Conservation (phyloP, 2,329 filamentous ascomycete species). For the Aureobasidium lini region DNA sequence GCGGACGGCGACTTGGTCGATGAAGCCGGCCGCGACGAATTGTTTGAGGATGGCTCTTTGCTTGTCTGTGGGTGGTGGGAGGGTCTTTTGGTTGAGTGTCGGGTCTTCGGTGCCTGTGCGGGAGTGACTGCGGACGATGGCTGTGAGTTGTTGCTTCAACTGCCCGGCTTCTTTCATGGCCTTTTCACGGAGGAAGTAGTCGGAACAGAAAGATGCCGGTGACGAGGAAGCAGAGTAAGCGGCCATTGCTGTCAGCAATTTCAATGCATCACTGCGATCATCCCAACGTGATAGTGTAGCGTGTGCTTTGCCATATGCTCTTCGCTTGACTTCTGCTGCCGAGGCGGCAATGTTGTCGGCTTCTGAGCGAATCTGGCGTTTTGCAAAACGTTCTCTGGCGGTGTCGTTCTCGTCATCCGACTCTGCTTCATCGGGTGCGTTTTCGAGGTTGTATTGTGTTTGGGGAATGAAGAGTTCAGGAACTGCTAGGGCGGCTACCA, state of each 20-base stretch:
- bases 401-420: slow-evolving; percentile 18
- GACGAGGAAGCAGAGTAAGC: slow-evolving; percentile 47
- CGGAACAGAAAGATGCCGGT: slow-evolving; percentile 59
- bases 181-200: slow-evolving; percentile 81
- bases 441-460: slow-evolving; percentile 46
- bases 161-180: slow-evolving; percentile 79
- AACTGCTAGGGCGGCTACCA: slow-evolving; percentile 82
- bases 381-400: slow-evolving; percentile 8
- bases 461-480: slow-evolving; percentile 82
- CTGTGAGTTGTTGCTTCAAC: slow-evolving; percentile 73
- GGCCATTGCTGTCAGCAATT: slow-evolving; percentile 80
- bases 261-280: slow-evolving; percentile 78
- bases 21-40: slow-evolving; percentile 84
- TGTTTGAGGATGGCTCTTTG: slow-evolving; percentile 74
- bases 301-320: slow-evolving; percentile 63
- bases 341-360: slow-evolving; percentile 58
- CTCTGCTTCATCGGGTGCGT: slow-evolving; percentile 36
- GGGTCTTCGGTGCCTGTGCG: slow-evolving; percentile 12
- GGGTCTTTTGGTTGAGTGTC: slow-evolving; percentile 1
- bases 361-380: slow-evolving; percentile 43
- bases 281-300: slow-evolving; percentile 74
- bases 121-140: slow-evolving; percentile 54
- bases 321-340: slow-evolving; percentile 54
- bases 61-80: slow-evolving; percentile 57
- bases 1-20: slow-evolving; percentile 89